A percentile compares a stretch with the other conserved stretches of the same genome.
Evolutionary conservation across 768 basidiomycete species (phyloP).

Genomic region (Auriscalpium orientale): DNA sequence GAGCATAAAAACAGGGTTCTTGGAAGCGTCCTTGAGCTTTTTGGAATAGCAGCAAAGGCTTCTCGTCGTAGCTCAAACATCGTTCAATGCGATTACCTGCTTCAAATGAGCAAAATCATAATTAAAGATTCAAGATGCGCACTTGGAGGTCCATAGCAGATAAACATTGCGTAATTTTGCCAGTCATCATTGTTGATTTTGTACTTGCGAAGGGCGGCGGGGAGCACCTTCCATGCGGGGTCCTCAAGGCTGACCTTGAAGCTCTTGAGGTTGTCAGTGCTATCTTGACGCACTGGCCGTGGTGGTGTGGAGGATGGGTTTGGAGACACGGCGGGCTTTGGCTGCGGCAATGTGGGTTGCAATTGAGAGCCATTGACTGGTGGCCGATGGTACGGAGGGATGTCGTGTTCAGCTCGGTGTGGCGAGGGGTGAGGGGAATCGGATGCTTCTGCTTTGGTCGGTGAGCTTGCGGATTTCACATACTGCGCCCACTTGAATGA

Average conservation of each 20-base stretch:
- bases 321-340: background rate
- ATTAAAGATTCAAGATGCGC: constrained; percentile 6
- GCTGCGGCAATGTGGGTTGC: constrained; percentile 2
- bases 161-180: constrained; percentile 99
- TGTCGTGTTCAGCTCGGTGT: constrained; percentile 68
- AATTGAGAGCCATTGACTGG: constrained; percentile 1
- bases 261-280: constrained; percentile 72
- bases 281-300: constrained; percentile 53
- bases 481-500: constrained; percentile 89
- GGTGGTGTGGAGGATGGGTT: constrained; percentile 26
- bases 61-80: constrained; percentile 96
- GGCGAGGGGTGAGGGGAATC: constrained; percentile 81
- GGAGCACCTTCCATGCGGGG: constrained; percentile 97
- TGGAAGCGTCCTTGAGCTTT: constrained; percentile 95
- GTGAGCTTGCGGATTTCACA: constrained; percentile 68
- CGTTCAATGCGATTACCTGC: constrained; percentile 78
- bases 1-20: constrained; percentile 98
- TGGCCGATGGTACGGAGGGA: constrained; percentile 15
- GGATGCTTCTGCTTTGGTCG: constrained; percentile 61
- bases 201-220: constrained; percentile 97
- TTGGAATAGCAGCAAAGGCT: constrained; percentile 93
- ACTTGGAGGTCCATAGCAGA: constrained; percentile 94
- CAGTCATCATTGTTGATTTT: constrained; percentile 98
- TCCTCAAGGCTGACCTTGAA: constrained; percentile 98
- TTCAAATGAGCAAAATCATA: background rate